Evolutionary conservation across 73 alveolate genomes (phyloP).

Genomic region (Loxodes magnus): DNA sequence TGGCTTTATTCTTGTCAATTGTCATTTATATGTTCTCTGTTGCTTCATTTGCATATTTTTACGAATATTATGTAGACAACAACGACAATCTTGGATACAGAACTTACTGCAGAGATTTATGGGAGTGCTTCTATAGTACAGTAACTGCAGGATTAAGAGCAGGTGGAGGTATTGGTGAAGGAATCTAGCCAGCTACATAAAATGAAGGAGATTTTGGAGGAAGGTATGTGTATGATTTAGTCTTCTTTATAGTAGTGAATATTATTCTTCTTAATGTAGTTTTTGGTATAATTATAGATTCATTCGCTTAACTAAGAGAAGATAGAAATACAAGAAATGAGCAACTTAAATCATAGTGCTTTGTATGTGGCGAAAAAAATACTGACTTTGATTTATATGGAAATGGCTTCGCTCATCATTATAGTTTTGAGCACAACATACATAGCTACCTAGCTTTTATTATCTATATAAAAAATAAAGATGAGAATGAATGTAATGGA

Average conservation of each 20-base stretch:
- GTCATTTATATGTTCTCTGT: conserved; percentile 73
- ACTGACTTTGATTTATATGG: too few species aligned
- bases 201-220: conserved; percentile 10
- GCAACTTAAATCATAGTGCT: conserved; percentile 56
- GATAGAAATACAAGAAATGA: conserved; percentile 42
- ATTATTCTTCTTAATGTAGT: conserved; percentile 63
- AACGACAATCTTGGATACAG: conserved; percentile 39
- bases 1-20: too few species aligned
- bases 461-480: conserved; percentile 20
- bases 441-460: conserved; percentile 23
- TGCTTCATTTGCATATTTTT: conserved; percentile 51
- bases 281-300: conserved; percentile 74
- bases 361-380: conserved; percentile 80
- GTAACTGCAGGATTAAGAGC: conserved; percentile 64
- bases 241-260: conserved; percentile 43
- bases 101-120: conserved; percentile 36
- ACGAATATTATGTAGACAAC: conserved; percentile 48
- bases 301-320: conserved; percentile 76
- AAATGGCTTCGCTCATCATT: conserved; percentile 63
- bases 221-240: conserved; percentile 43
- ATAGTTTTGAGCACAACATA: conserved; percentile 50
- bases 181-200: conserved; percentile 15
- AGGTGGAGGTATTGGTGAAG: conserved; percentile 75
- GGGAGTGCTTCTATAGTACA: conserved; percentile 50
- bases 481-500: conserved; percentile 31